phyloP scores from a whole-genome alignment of 441 rosid species.

The Cnidoscolus chayamansa region DNA sequence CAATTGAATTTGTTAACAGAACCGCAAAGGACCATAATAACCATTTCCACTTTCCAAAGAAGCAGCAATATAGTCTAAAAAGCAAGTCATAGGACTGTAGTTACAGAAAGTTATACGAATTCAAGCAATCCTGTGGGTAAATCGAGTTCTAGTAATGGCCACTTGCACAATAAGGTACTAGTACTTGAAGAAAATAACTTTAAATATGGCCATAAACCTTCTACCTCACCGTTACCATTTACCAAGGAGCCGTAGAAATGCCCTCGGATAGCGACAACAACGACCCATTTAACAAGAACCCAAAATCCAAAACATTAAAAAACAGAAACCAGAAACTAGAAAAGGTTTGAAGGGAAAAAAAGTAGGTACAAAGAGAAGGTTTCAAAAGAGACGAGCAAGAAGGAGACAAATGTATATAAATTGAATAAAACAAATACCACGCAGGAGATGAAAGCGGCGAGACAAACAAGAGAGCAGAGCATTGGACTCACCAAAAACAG shows the following conservation, averaged over 20 bases:
- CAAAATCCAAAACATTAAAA: too few relatives aligned
- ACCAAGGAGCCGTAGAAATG: conserved; percentile 5
- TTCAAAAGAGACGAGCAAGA: conserved; percentile 21
- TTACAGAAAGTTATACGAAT: background rate
- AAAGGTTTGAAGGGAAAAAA: background rate
- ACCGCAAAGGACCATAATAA: too few relatives aligned
- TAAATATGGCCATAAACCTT: too few relatives aligned
- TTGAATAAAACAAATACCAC: conserved; percentile 17
- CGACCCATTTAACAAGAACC: conserved; percentile 2
- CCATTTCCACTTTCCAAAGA: background rate
- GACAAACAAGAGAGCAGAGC: conserved; percentile 30
- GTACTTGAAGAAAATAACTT: too few relatives aligned
- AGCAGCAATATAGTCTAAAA: too few relatives aligned
- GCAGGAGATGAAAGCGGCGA: conserved; percentile 29
- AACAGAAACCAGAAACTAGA: too few relatives aligned
- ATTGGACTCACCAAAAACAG: too few relatives aligned
- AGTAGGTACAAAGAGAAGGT: conserved; percentile 18
- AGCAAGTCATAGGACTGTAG: background rate
- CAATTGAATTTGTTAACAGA: too few relatives aligned
- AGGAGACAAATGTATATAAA: conserved; percentile 23
- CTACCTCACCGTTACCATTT: too few relatives aligned
- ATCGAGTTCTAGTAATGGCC: background rate
- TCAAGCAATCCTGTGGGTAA: background rate
- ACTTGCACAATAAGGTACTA: background rate
- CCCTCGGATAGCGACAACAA: conserved; percentile 1